phyloP scores from a whole-genome alignment of 805 yeast species.

The Starmerella stellata region DNA sequence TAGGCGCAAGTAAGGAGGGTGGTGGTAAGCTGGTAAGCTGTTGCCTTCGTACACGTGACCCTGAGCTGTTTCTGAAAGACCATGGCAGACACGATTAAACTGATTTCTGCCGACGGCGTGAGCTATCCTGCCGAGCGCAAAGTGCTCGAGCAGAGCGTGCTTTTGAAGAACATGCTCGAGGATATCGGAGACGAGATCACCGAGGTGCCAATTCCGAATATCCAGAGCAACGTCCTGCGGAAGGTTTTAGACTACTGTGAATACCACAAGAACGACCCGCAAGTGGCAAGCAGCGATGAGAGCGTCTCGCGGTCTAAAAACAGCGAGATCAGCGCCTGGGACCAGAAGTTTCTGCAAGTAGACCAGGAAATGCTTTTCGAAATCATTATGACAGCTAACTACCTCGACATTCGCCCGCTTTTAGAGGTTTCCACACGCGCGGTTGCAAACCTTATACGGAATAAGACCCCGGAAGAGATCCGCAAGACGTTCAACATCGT shows the following conservation, averaged over 20 bases:
- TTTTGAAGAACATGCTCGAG: constrained; percentile 71
- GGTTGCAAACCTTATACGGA: constrained; percentile 33
- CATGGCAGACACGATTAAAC: constrained; percentile 6
- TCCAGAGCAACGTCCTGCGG: constrained; percentile 43
- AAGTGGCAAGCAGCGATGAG: constrained; percentile 45
- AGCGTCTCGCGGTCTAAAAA: constrained; percentile 47
- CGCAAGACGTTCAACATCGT: constrained; percentile 29
- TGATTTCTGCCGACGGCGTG: constrained; percentile 17
- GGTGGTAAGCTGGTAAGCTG: no score
- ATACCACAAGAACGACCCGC: constrained; percentile 60
- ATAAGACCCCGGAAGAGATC: constrained; percentile 31
- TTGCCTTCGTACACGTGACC: no score
- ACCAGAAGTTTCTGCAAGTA: constrained; percentile 76
- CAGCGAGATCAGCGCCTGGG: constrained; percentile 94
- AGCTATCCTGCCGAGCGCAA: constrained; percentile 25
- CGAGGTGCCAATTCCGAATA: constrained; percentile 74
- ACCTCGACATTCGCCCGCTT: constrained; percentile 29
- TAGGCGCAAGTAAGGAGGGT: no score
- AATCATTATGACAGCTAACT: constrained; percentile 32
- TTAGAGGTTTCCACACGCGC: constrained; percentile 33
- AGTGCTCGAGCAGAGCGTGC: constrained; percentile 71
- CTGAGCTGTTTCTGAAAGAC: background rate
- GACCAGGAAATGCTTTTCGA: constrained; percentile 48
- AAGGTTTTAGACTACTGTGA: constrained; percentile 95
- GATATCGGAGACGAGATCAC: constrained; percentile 53